A percentile compares a stretch with the other conserved stretches of the same genome.
phyloP scores from a whole-genome alignment of 441 rosid species.

The Aleurites moluccanus region DNA sequence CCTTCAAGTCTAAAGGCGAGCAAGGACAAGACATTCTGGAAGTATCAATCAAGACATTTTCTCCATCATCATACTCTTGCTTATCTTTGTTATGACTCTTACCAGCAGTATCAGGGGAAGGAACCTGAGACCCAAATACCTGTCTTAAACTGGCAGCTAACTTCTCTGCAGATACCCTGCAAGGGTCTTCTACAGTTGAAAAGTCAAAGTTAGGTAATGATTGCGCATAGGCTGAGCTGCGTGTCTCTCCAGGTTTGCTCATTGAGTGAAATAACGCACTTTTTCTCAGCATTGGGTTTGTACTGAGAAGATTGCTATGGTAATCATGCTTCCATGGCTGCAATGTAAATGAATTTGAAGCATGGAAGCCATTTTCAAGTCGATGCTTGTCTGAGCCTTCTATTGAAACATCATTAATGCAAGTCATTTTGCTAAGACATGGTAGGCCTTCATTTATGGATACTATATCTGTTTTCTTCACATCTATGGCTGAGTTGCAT shows the following conservation, averaged over 20 bases:
- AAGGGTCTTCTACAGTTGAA: conserved; percentile 73
- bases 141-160: conserved; percentile 28
- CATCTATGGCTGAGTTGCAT: conserved; percentile 26
- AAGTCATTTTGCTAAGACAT: conserved; percentile 25
- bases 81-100: conserved; percentile 31
- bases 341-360: conserved; percentile 32
- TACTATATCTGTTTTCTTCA: conserved; percentile 25
- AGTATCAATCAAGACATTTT: conserved; percentile 32
- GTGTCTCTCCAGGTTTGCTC: conserved; percentile 38
- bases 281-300: conserved; percentile 67
- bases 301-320: conserved; percentile 51
- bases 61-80: conserved; percentile 34
- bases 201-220: conserved; percentile 74
- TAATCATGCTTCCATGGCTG: conserved; percentile 40
- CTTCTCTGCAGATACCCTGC: conserved; percentile 49
- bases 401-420: conserved; percentile 25
- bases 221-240: conserved; percentile 28
- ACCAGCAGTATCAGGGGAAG: conserved; percentile 27
- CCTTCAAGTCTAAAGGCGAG: conserved; percentile 34
- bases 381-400: conserved; percentile 31
- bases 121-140: conserved; percentile 23
- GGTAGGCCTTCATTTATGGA: conserved; percentile 28
- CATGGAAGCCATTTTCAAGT: conserved; percentile 28
- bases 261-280: conserved; percentile 30
- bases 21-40: conserved; percentile 31